Base-by-base conservation (phyloP, 768 basidiomycete genomes). In the Austroboletus eburneus region DNA sequence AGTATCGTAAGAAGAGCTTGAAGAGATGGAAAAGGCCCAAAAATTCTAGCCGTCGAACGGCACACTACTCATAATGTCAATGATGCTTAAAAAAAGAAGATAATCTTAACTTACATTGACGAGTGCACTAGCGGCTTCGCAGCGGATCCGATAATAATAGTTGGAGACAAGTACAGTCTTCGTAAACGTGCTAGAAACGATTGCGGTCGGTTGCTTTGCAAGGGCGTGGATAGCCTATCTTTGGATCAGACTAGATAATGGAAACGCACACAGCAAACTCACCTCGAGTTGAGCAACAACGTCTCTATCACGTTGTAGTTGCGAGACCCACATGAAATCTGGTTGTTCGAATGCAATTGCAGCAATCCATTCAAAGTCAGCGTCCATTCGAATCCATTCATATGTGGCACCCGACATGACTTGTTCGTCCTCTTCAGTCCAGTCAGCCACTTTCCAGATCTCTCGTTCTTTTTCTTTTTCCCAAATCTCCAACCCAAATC, bases 281-380 rank as follows among this genome's bases (percentile, higher is more conserved):
- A 91, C 95, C 83, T 98, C 94, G 13, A 97, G 73, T 65, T 99
- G 96, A 2, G 95, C 96, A 18, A 97, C 86, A 30, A 99, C 94
- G 68, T 99, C 96, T 51, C 92, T 74, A 67, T 99, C 96, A 46
- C 93, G 76, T 67, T 95, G 91, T 42, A 99, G 71, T 63, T 98
- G 96, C 33, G 86, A 91, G 18, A 95, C 88, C 93, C 94, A 99
- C 91, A 95, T 95, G 60, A 93, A 98, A 71, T 94, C 93, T 35
- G 91, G 91, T 69, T 97, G 92, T 42, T 94, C 88, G 53, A 95
- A 98, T 52, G 82, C 83, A 51, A 97, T 79, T 32, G 77, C 78
- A n/a, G 91, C 87, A 45, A 98, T 88, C 96, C 96, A 99, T 69
- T 99, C 96, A 65, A 96, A 94, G 63, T 99, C 96, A 14, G 96